These are phyloP conservation scores for Dictyostelium firmibasis DNA, from an alignment of 78 protist genomes.

Conservation along the genomic window DNA sequence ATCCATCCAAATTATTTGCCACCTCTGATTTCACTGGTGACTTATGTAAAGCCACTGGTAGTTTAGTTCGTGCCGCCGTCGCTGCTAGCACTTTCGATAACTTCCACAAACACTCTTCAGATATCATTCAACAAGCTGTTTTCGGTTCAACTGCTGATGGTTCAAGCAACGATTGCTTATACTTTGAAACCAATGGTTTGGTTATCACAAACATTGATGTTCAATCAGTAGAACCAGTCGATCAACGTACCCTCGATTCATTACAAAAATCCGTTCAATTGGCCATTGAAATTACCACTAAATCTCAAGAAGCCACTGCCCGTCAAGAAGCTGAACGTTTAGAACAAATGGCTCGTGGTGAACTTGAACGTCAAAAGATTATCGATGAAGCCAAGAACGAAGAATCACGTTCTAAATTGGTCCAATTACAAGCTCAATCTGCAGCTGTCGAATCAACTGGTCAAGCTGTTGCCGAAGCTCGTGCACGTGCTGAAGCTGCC, in stretches of 20 bases:
- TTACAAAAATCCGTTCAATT: conserved; percentile 92
- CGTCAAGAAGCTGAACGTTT: conserved; percentile 89
- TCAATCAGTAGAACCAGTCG: conserved; percentile 94
- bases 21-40: conserved; percentile 91
- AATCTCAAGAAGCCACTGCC: conserved; percentile 93
- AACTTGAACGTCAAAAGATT: conserved; percentile 88
- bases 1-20: conserved; percentile 76
- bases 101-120: conserved; percentile 88
- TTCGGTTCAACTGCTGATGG: conserved; percentile 80
- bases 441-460: conserved; percentile 89
- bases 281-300: conserved; percentile 94
- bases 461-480: conserved; percentile 88
- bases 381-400: conserved; percentile 85
- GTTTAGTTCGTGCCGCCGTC: conserved; percentile 88
- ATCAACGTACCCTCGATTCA: conserved; percentile 89
- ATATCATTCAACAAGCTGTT: conserved; percentile 87
- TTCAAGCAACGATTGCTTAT: conserved; percentile 23
- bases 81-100: conserved; percentile 85
- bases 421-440: conserved; percentile 87
- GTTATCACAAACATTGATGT: conserved; percentile 90
- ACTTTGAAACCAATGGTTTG: conserved; percentile 82
- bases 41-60: conserved; percentile 90
- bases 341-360: conserved; percentile 91
- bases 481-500: conserved; percentile 86
- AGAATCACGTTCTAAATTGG: conserved; percentile 72